Evolutionary conservation across 805 yeast species (phyloP).

Genomic region (Candida alai): DNA sequence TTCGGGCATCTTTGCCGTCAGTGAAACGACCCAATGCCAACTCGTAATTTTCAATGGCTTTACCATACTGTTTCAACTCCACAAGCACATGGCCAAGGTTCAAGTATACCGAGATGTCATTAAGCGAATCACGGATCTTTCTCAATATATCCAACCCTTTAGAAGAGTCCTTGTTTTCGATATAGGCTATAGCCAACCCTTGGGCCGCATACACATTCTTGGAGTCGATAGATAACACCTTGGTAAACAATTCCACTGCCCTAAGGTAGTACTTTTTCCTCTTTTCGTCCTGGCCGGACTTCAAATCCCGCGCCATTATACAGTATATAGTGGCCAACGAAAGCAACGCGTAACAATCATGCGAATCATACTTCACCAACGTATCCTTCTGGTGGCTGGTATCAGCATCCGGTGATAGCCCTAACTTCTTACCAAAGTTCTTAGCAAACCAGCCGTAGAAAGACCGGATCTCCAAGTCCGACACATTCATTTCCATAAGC

Average conservation of each 20-base stretch:
- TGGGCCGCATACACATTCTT: conserved; percentile 94
- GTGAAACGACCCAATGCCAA: conserved; percentile 68
- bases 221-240: conserved; percentile 80
- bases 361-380: conserved; percentile 74
- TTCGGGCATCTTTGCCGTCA: conserved; percentile 58
- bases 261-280: conserved; percentile 75
- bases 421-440: conserved; percentile 50
- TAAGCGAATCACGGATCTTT: conserved; percentile 84
- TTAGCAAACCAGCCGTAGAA: conserved; percentile 88
- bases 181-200: conserved; percentile 90
- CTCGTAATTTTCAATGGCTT: conserved; percentile 87
- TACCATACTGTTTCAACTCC: conserved; percentile 76
- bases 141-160: conserved; percentile 83
- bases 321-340: conserved; percentile 88
- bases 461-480: conserved; percentile 79
- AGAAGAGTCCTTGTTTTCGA: conserved; percentile 72
- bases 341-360: conserved; percentile 83
- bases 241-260: conserved; percentile 89
- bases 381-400: conserved; percentile 82
- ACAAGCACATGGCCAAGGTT: conserved; percentile 85
- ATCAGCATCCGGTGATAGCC: conserved; percentile 54
- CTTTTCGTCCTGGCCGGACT: conserved; percentile 42
- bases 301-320: conserved; percentile 72
- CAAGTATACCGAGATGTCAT: conserved; percentile 76
- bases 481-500: conserved; percentile 51